Base-by-base conservation (phyloP, 306 rosid genomes). In the Pyrus pyrifolia region DNA sequence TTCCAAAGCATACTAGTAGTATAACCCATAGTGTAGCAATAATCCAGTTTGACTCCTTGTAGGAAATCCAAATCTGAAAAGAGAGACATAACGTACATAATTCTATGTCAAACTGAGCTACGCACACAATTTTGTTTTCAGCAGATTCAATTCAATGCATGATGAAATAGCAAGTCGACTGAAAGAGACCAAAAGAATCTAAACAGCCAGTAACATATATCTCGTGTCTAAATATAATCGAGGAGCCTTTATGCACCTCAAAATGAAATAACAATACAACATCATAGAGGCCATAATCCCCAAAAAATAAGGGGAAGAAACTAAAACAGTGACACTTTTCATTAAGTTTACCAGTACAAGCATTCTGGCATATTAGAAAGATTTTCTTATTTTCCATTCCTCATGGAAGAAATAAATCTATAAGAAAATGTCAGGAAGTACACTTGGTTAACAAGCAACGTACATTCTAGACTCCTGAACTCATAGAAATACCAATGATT, bases 1-100 rank as follows among this genome's bases (percentile, higher is more conserved):
- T 89, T 86, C 98, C 98, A 53, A 93, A 58, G 76, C 90, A 87
- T 52, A 76, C 79, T 77, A 93, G 88, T 5, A 93, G 76, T 76
- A 85, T 21, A 61, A 87, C 87, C 98, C 97, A 93, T 30, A 87
- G 38, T 62, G 82, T 44, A 68, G 93, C 88, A 78, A 76, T 80
- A 75, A 84, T 68, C 91, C 93, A 88, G 79, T 78, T 88, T 57
- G 93, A 77, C 68, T 93, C 98, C 86, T 91, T 93, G 84, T 93
- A 89, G 51, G 61, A 62, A 81, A 93, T 69, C 98, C 98, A 93
- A 35, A 83, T 76, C 98, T 93, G 85, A 70, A 40, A 79, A 71
- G 78, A 77, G 33, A 46, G 55, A 78, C 42, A 78, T 31, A 70
- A 74, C 62, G 23, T 71, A 40, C 72, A 74, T 57, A 31, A 51